Evolutionary conservation across 2,329 filamentous ascomycete genomes (phyloP).

Genomic region (Amauroascus niger): DNA sequence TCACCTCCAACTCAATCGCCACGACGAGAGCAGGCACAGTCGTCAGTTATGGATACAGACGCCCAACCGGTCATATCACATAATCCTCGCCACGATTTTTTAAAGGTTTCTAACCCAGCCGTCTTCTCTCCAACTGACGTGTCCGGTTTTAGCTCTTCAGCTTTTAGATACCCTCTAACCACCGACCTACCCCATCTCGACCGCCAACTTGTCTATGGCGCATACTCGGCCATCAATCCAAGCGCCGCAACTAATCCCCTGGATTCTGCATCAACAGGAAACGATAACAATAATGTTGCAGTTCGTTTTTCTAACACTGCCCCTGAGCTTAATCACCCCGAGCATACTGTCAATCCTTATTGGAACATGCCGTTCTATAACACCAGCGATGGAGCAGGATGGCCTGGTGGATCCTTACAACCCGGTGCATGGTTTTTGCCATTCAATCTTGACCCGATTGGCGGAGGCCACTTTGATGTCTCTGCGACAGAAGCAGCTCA

Average conservation of each 20-base stretch:
- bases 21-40: slow-evolving; percentile 5
- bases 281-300: neutral
- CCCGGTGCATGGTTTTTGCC: slow-evolving; percentile 80
- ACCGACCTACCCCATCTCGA: slow-evolving; percentile 57
- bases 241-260: slow-evolving; percentile 22
- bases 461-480: slow-evolving; percentile 14
- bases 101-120: neutral
- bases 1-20: slow-evolving; percentile 12
- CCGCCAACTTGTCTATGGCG: slow-evolving; percentile 64
- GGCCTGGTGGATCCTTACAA: slow-evolving; percentile 31
- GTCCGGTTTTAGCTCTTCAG: slow-evolving; percentile 30
- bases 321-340: neutral
- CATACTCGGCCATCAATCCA: slow-evolving; percentile 51
- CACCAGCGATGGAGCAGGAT: slow-evolving; percentile 21
- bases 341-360: slow-evolving; percentile 21
- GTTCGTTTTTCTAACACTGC: neutral
- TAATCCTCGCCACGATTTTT: neutral
- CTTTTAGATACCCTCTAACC: slow-evolving; percentile 32
- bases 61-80: neutral
- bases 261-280: slow-evolving; percentile 18
- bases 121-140: slow-evolving; percentile 23
- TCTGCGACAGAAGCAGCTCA: neutral
- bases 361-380: slow-evolving; percentile 32
- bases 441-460: slow-evolving; percentile 70
- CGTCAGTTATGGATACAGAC: neutral